Base-by-base conservation (phyloP, 164 flowering plant species). In the Vitis amurensis region DNA sequence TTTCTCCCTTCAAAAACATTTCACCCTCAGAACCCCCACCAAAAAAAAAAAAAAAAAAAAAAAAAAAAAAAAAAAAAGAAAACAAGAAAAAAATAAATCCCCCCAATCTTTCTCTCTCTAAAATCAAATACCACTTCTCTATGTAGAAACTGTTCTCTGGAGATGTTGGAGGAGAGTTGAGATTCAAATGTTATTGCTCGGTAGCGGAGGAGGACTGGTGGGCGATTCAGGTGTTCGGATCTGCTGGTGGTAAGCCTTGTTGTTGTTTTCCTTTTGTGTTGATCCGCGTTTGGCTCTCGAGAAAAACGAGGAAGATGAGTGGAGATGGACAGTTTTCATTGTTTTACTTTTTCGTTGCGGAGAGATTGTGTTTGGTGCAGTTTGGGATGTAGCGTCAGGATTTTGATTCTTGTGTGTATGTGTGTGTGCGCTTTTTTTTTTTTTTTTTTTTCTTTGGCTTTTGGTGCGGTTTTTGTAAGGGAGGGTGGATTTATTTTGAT, bases 231-330 rank as follows among this genome's bases (percentile, higher is more conserved):
- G 49, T 77, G 69, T 70, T 68, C 37, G 75, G 82, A 79, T 82
- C 85, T 75, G 73, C 81, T 77, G 77, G 65, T 48, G 82, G 77
- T 79, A 70, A 63, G 17, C 15, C 5, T 47, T 3, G 11, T 30
- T 16, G 4, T 17, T 50, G n/a, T 48, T 61, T 55, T 62, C 11
- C 1, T 11, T 59, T 23, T 19, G 12, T 12, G 19, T 13, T 59
- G 8, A 9, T 50, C 23, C 19, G 51, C 27, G 17, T 31, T 49
- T 70, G 52, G 17, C 8, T 16, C 48, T 49, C 29, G 16, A 47
- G 31, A 16, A 19, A 27, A 29, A 27, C 44, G 44, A 37, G 44
- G 6, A 2, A 37, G 5, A 37, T 37, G 44, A 37, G 44, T 37
- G 44, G 44, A 37, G 44, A 37, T 37, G 44, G 44, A 37, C 7